Base-by-base conservation (phyloP, 140 eudicot genomes). In the Senecio squalidus region DNA sequence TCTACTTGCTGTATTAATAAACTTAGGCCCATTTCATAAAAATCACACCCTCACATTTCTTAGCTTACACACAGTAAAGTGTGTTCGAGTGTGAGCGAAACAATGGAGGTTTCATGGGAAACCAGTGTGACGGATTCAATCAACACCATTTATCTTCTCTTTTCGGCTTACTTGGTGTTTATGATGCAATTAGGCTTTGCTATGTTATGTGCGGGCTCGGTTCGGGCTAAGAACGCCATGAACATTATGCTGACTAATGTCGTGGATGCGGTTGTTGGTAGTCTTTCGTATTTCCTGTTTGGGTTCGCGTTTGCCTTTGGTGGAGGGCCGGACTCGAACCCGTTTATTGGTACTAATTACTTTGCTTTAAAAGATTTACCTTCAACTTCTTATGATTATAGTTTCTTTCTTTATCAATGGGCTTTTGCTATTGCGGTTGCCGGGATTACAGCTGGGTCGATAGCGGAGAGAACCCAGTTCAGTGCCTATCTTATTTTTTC, bases 401-500 rank as follows among this genome's bases (percentile, higher is more conserved):
- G 84, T 54, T 54, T 54, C 60, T 54, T 29, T 54, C 43, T 54
- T 28, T 54, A 54, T 54, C 60, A 54, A 54, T 82, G 91, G 95
- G 91, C 95, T 39, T 85, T 85, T 36, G 90, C 95, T 44, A 85
- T 85, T 10, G 90, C 95, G 0, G 95, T 79, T 33, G 95, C 95
- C 0, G 95, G 95, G 15, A 85, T 85, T 51, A 85, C 90, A 3
- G 77, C 80, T 6, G 95, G 90, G 33, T 85, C 95, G 14, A 79
- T 85, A 38, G 95, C 95, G 0, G 95, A 85, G 69, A 31, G 91
- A 4, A 85, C 95, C 48, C 95, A 82, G 36, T 85, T 85, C 41
- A 64, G 81, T 8, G 82, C 95, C 2, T 82, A 85, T 60, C 79
- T 85, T 27, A 13, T 82, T 36, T 85, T 76, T 72, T 85, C 91